These are phyloP conservation scores for Diutina neorugosa DNA, from an alignment of 1,139 yeast genomes.

Conservation along the genomic window DNA sequence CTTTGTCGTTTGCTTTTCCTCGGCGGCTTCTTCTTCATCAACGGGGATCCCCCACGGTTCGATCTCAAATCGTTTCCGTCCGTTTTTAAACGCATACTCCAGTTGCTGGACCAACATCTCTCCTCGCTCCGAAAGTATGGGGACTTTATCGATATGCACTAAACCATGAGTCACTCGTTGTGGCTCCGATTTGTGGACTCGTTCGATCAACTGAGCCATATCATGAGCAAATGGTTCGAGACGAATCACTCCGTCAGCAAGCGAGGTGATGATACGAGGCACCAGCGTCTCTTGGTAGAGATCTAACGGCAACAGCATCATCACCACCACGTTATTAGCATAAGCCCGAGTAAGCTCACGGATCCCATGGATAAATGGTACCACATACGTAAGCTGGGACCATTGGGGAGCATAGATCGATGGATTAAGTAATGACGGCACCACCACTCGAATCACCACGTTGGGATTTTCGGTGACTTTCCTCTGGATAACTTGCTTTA, in stretches of 20 bases:
- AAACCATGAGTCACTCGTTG: constrained; percentile 79
- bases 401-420: constrained; percentile 52
- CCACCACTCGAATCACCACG: constrained; percentile 48
- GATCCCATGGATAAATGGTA: constrained; percentile 54
- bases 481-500: constrained; percentile 26
- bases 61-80: constrained; percentile 71
- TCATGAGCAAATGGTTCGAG: constrained; percentile 79
- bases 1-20: constrained; percentile 18
- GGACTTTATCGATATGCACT: constrained; percentile 62
- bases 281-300: constrained; percentile 40
- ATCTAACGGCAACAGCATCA: constrained; percentile 49
- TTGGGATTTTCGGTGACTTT: constrained; percentile 15
- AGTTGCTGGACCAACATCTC: constrained; percentile 64
- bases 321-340: constrained; percentile 33
- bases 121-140: constrained; percentile 65
- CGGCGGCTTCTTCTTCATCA: constrained; percentile 38
- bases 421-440: constrained; percentile 77
- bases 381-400: constrained; percentile 33
- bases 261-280: constrained; percentile 39
- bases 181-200: constrained; percentile 58
- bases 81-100: constrained; percentile 81
- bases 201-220: constrained; percentile 52
- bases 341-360: constrained; percentile 41
- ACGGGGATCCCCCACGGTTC: constrained; percentile 95
- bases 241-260: constrained; percentile 61